Conservation (phyloP, 257 asterid genomes). For the Nyctanthes arbortristis region DNA sequence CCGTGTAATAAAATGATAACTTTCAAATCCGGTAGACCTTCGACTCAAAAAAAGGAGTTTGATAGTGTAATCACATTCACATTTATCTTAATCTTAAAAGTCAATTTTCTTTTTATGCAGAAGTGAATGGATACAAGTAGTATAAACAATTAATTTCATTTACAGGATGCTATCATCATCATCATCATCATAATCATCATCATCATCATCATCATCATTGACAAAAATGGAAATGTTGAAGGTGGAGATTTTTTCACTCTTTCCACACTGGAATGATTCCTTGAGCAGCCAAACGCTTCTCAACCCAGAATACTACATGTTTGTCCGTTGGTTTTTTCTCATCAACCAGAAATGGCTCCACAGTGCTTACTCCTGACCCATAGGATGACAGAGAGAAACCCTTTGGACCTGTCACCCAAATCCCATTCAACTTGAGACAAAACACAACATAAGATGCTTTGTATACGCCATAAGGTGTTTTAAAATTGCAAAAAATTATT, state of each 20-base stretch:
- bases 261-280: slow-evolving; percentile 91
- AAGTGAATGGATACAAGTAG: not conserved
- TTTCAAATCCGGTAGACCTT: too few species aligned
- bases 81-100: not conserved
- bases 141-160: not conserved
- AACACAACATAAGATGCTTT: not conserved
- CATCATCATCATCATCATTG: not conserved
- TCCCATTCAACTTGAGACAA: not conserved
- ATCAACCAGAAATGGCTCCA: slow-evolving; percentile 83
- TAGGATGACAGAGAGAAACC: slow-evolving; percentile 78
- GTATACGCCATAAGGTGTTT: too few species aligned
- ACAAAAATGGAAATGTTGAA: not conserved
- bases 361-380: slow-evolving; percentile 68
- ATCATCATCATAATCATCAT: too few species aligned
- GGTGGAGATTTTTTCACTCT: slow-evolving; percentile 26
- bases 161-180: slow-evolving; percentile 3
- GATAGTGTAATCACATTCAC: too few species aligned
- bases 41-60: too few species aligned
- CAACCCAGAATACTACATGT: slow-evolving; percentile 83
- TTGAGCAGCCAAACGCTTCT: slow-evolving; percentile 96
- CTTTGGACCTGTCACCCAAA: slow-evolving; percentile 55
- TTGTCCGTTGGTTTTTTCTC: slow-evolving; percentile 79
- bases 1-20: too few species aligned
- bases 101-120: not conserved
- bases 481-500: too few species aligned